A percentile compares a stretch with the other conserved stretches of the same genome.
Evolutionary conservation across 768 basidiomycete genomes (phyloP).

Genomic region (Amanita subjunquillea): DNA sequence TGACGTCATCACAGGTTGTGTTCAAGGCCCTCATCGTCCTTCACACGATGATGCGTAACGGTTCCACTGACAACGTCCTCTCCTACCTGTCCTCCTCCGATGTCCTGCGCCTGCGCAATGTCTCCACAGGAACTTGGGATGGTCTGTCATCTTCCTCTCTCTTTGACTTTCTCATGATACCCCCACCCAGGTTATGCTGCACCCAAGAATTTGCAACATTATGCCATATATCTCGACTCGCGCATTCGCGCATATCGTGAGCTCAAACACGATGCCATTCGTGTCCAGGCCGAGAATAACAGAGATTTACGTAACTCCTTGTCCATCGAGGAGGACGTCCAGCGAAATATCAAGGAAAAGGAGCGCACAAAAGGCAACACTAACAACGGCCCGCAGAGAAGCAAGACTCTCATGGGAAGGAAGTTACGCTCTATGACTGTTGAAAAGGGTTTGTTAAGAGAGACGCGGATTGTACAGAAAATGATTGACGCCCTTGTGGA

Average conservation of each 20-base stretch:
- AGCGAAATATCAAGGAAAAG: constrained; percentile 19
- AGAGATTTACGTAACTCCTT: constrained; percentile 67
- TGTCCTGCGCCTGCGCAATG: constrained; percentile 71
- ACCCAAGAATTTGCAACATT: constrained; percentile 79
- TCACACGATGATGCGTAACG: constrained; percentile 94
- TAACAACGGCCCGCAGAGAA: constrained; percentile 26
- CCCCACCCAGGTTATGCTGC: constrained; percentile 60
- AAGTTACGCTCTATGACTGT: constrained; percentile 88
- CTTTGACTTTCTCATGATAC: neutral
- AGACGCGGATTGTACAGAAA: constrained; percentile 83
- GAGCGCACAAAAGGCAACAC: constrained; percentile 18
- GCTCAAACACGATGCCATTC: constrained; percentile 88
- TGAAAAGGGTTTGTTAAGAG: constrained; percentile 89
- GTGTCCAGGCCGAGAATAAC: constrained; percentile 89
- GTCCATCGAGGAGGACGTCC: constrained; percentile 50
- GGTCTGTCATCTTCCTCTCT: constrained; percentile 33
- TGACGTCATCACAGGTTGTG: constrained; percentile 55
- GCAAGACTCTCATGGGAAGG: constrained; percentile 72
- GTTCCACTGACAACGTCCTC: constrained; percentile 90
- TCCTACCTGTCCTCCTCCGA: constrained; percentile 74
- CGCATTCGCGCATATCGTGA: constrained; percentile 84
- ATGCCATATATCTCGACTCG: constrained; percentile 81
- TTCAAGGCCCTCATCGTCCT: constrained; percentile 96
- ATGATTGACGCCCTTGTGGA: constrained; percentile 85
- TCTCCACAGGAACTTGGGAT: constrained; percentile 81